Conservation (phyloP, 805 yeast genomes). For the Scheffersomyces stipitis region DNA sequence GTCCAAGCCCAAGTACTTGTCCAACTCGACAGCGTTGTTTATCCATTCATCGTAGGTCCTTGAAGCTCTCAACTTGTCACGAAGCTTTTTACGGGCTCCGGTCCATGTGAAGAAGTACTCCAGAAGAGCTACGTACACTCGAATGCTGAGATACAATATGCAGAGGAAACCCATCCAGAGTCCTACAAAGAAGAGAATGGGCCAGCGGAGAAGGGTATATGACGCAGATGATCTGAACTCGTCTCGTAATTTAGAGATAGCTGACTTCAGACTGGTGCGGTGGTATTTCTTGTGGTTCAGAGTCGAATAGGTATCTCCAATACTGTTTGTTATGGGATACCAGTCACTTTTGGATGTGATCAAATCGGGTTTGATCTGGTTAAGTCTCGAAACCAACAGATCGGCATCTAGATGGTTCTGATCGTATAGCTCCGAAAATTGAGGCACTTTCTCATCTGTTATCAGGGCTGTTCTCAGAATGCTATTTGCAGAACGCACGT, state of each 20-base stretch:
- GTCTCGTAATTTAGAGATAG: conserved; percentile 19
- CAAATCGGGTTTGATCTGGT: conserved; percentile 13
- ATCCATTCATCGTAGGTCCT: conserved; percentile 62
- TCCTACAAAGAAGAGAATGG: conserved; percentile 52
- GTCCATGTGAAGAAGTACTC: conserved; percentile 63
- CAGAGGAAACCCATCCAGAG: conserved; percentile 56
- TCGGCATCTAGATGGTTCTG: not conserved
- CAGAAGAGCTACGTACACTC: conserved; percentile 61
- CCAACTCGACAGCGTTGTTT: conserved; percentile 55
- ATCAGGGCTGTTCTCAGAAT: conserved; percentile 4
- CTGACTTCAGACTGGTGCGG: conserved; percentile 3
- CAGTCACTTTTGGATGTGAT: conserved; percentile 26
- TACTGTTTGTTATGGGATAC: conserved; percentile 20
- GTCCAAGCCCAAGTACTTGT: conserved; percentile 56
- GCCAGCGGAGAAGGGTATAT: conserved; percentile 59
- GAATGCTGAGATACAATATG: conserved; percentile 47
- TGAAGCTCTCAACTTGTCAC: conserved; percentile 51
- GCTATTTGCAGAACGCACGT: conserved; percentile 2
- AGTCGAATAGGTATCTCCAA: conserved; percentile 1
- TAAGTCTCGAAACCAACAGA: not conserved
- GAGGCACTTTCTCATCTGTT: conserved; percentile 1
- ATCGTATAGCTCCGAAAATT: not conserved
- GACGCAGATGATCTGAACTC: conserved; percentile 38
- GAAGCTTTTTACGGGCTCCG: conserved; percentile 51
- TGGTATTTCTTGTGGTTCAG: not conserved